Base-by-base conservation (phyloP, 306 rosid species). In the Cotoneaster glaucophyllus region DNA sequence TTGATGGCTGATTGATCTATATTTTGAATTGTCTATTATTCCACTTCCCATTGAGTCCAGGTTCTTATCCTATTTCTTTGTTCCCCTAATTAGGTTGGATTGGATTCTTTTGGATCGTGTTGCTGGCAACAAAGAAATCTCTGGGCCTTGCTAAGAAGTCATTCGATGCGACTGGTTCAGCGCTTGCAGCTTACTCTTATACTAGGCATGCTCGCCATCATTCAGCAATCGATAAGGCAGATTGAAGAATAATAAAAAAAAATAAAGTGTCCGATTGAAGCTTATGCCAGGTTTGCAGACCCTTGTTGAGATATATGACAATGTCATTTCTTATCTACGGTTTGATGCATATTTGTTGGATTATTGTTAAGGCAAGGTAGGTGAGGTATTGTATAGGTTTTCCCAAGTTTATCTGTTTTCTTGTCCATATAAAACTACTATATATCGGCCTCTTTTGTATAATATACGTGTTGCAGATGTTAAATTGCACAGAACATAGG, bases 81-180 rank as follows among this genome's bases (percentile, higher is more conserved):
- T 32, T 61, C 8, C 69, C 31, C 65, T 74, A 65, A 4, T 31
- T 81, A 93, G 98, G 97, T 57, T 93, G 96, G 96, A 77, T 90
- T 76, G 97, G 90, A 79, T 90, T 91, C 86, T 85, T 89, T 58
- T 90, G 75, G 66, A 25, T 76, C 18, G 15, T 84, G 72, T 91
- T 92, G 93, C 79, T 91, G 80, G 93, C 83, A 74, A 69, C 79
- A 50, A 81, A 70, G 67, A 91, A 84, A 83, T 83, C 91, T 86
- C 52, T 86, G 19, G 86, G 82, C 31, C 68, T 93, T 22, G 98
- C 91, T 10, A 88, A 79, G 74, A 84, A 66, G 52, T 85, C 93
- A 0, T n/a, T 93, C 61, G 80, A 65, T 1, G 59, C 19, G 19
- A 86, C 89, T 63, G 79, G 93, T 67, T 85, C 97, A 5, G 89